Base-by-base conservation (phyloP, 2,329 filamentous ascomycete species). In the Hyphodiscus sp. region DNA sequence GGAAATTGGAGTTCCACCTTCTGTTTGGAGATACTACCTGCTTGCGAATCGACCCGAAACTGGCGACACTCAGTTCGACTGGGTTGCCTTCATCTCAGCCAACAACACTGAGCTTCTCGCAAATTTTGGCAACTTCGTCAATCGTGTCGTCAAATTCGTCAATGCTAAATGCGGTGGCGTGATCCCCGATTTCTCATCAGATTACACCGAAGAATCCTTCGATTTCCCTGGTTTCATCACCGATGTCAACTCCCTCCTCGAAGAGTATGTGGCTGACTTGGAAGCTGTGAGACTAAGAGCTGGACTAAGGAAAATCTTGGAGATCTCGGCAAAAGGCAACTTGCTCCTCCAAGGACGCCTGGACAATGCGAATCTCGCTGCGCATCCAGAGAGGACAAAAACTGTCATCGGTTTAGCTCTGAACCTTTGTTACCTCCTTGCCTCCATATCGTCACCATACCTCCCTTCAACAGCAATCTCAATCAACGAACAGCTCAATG, bases 11-110 rank as follows among this genome's bases (percentile, higher is more conserved):
- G 80, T 96, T 18, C 81, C 86, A 16, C 77, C 90, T 0, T 89
- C 92, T 58, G 89, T 96, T n/a, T 96, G 91, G 89, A 80, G 91
- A 61, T 96, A 92, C 72, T 96, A 94, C 73, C 81, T 96, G 20
- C 78, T 96, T 41, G 87, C 90, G 45, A 86, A 88, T 69, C 82
- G 91, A 53, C 91, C 91, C 0, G 91, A 96, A 70, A 86, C 85
- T 11, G 82, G 86, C 49, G 91, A 96, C 67, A 87, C 89, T 0
- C 88, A 96, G 67, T 96, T 96, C 69, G 87, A 92, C 68, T 96
- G 91, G 91, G 81, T 81, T 54, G 80, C 85, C 45, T 95, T 96
- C 71, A 86, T 94, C 58, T 79, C 83, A 38, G 78, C 81, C 62
- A 96, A 96, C 77, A 96, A 96, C 76, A 91, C 87, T 66, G 89